A percentile compares a stretch with the other conserved stretches of the same genome.
Conservation (phyloP, 164 flowering plant genomes). For the Berberis vulgaris region DNA sequence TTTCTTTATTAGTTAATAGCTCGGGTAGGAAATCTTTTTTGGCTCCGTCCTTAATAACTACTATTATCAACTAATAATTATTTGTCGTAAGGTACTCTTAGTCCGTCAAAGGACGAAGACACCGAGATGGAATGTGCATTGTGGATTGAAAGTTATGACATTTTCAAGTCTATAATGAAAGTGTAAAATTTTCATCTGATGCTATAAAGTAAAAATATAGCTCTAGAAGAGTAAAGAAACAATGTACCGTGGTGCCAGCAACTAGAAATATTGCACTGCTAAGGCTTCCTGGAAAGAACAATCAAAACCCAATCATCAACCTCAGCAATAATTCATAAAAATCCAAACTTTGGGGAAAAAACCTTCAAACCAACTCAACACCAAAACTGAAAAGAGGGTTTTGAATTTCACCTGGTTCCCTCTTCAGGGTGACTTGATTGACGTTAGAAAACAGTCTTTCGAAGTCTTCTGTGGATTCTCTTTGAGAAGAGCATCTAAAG, state of each 20-base stretch:
- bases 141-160: background rate
- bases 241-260: slow-evolving; percentile 85
- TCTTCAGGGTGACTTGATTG: slow-evolving; percentile 65
- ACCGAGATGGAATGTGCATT: background rate
- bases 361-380: background rate
- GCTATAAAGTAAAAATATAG: too few species aligned
- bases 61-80: too few species aligned
- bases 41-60: too few species aligned
- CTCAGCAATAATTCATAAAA: background rate
- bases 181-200: background rate
- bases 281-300: slow-evolving; percentile 52
- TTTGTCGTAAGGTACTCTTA: too few species aligned
- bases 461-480: slow-evolving; percentile 17
- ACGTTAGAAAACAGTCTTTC: slow-evolving; percentile 85
- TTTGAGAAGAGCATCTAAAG: slow-evolving; percentile 24
- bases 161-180: background rate
- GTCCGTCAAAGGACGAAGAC: too few species aligned
- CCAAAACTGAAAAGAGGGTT: background rate
- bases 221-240: background rate
- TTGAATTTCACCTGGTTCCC: slow-evolving; percentile 58
- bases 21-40: too few species aligned
- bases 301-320: background rate
- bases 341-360: background rate
- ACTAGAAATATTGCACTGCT: slow-evolving; percentile 66
- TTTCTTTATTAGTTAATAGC: too few species aligned